phyloP scores from a whole-genome alignment of 2,329 filamentous ascomycete genomes.

The Exophiala sp. region DNA sequence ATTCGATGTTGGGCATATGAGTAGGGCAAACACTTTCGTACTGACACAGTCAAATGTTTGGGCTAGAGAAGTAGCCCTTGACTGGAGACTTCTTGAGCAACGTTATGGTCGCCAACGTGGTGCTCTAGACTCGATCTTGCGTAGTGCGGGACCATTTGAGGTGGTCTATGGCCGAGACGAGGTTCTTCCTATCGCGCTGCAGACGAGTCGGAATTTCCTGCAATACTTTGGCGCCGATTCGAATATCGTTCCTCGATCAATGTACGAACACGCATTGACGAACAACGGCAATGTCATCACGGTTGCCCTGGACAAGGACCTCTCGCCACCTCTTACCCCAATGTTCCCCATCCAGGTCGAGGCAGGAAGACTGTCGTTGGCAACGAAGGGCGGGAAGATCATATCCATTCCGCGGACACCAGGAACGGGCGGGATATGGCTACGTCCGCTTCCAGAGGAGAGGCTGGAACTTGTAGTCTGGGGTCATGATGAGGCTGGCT shows the following conservation, averaged over 20 bases:
- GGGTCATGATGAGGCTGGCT: constrained; percentile 48
- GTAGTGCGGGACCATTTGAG: constrained; percentile 35
- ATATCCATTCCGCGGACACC: constrained; percentile 31
- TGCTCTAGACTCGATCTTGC: constrained; percentile 52
- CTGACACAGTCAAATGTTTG: constrained; percentile 25
- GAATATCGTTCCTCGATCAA: constrained; percentile 32
- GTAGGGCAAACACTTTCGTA: constrained; percentile 29
- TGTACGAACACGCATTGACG: constrained; percentile 3
- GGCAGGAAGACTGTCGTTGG: constrained; percentile 10
- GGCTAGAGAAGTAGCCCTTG: constrained; percentile 22
- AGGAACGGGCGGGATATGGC: constrained; percentile 50
- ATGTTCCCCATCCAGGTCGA: constrained; percentile 32
- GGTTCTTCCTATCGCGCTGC: constrained; percentile 43
- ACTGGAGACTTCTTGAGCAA: constrained; percentile 31
- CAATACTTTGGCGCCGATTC: constrained; percentile 58
- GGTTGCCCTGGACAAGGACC: constrained; percentile 28
- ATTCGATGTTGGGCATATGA: constrained; percentile 21
- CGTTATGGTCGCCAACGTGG: constrained; percentile 51
- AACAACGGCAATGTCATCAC: constrained; percentile 46
- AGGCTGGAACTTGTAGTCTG: constrained; percentile 55
- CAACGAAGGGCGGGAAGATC: constrained; percentile 27
- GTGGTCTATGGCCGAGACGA: constrained; percentile 22
- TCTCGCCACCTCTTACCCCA: constrained; percentile 21
- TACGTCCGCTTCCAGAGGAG: constrained; percentile 47
- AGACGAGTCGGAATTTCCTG: constrained; percentile 55